phyloP scores from a whole-genome alignment of 805 yeast genomes.

The Ogataea pini region DNA sequence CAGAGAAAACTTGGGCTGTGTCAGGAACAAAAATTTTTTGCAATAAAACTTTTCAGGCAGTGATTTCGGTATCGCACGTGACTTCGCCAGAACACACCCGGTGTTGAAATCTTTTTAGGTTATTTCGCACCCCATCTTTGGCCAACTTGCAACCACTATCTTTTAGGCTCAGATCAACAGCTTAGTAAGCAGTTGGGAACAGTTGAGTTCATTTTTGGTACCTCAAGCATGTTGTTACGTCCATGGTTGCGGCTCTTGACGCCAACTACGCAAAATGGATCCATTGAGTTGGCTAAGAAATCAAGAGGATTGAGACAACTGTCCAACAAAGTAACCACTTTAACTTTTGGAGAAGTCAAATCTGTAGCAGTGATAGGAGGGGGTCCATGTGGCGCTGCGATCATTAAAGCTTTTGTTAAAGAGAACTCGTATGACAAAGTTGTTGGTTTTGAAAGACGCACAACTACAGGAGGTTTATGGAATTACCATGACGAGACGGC shows the following conservation, averaged over 20 bases:
- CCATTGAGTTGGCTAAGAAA: neutral
- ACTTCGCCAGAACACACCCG: neutral
- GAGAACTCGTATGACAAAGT: conserved; percentile 50
- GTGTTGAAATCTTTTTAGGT: neutral
- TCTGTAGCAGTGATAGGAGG: conserved; percentile 74
- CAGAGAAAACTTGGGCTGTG: neutral
- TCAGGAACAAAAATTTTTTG: neutral
- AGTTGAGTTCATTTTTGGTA: too few species aligned
- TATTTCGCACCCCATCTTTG: neutral
- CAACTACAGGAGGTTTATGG: conserved; percentile 79
- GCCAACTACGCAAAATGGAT: neutral
- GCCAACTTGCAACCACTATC: neutral
- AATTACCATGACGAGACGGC: conserved; percentile 46
- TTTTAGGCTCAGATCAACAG: too few species aligned
- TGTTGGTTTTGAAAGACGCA: conserved; percentile 60
- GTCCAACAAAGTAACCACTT: conserved; percentile 11
- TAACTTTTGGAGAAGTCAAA: conserved; percentile 14
- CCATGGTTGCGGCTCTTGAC: neutral
- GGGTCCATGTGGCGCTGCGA: conserved; percentile 74
- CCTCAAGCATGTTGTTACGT: neutral
- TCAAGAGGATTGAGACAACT: neutral
- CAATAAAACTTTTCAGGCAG: too few species aligned
- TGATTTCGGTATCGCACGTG: neutral
- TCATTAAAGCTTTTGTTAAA: conserved; percentile 60
- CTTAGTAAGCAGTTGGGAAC: too few species aligned